These are phyloP conservation scores for Aspergillus steynii DNA, from an alignment of 495 filamentous ascomycete species.

Conservation along the genomic window DNA sequence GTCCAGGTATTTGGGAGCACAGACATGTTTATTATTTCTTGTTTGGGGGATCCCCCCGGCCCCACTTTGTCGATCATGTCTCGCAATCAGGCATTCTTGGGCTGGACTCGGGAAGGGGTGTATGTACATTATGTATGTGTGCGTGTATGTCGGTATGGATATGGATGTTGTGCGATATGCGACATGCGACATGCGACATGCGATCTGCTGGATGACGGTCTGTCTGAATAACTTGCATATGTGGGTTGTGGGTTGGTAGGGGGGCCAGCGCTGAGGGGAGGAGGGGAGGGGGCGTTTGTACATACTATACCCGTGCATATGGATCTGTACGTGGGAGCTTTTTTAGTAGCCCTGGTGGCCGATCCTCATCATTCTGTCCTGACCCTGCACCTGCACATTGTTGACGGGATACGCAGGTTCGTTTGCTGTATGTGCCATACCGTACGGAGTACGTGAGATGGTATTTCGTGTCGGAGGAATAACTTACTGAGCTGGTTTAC, in stretches of 20 bases:
- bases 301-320: neutral
- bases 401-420: too few species aligned
- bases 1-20: conserved; percentile 7
- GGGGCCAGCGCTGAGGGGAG: neutral
- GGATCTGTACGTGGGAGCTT: too few species aligned
- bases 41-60: conserved; percentile 1
- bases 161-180: neutral
- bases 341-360: too few species aligned
- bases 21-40: conserved; percentile 6
- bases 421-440: too few species aligned
- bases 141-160: neutral
- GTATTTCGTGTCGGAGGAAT: too few species aligned
- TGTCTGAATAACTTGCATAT: neutral
- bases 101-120: neutral
- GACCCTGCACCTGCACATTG: too few species aligned
- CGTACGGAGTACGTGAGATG: too few species aligned
- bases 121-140: neutral
- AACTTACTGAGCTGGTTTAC: neutral
- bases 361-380: too few species aligned
- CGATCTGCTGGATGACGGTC: neutral
- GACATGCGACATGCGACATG: neutral
- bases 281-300: neutral
- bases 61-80: conserved; percentile 1
- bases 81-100: conserved; percentile 2
- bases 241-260: neutral